Conservation (phyloP, 2,329 filamentous ascomycete genomes). For the Rutstroemia sp. region DNA sequence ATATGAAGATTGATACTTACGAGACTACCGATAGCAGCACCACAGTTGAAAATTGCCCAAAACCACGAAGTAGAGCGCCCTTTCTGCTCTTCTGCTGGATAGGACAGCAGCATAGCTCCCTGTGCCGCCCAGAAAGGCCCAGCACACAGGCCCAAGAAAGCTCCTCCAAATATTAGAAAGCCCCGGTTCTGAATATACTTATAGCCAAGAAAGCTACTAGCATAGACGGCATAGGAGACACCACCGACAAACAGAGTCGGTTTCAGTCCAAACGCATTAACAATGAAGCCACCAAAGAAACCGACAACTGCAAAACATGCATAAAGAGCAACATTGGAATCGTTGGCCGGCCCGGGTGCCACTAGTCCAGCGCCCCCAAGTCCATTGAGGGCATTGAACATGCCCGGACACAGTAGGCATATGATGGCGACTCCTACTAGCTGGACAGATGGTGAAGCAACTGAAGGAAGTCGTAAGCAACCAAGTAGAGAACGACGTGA, state of each 20-base stretch:
- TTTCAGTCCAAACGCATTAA: conserved; percentile 64
- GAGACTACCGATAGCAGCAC: conserved; percentile 12
- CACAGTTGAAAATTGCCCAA: conserved; percentile 12
- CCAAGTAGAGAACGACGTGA: neutral
- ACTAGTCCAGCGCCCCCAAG: conserved; percentile 56
- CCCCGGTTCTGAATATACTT: conserved; percentile 48
- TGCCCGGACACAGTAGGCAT: conserved; percentile 62
- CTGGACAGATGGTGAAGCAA: conserved; percentile 2
- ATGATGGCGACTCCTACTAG: conserved; percentile 51
- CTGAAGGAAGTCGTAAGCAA: neutral
- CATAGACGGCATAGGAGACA: conserved; percentile 67
- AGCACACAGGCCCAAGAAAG: conserved; percentile 66
- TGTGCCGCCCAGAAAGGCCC: conserved; percentile 76
- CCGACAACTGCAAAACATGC: conserved; percentile 46
- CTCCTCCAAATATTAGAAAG: conserved; percentile 67
- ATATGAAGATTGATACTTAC: neutral
- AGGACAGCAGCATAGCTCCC: conserved; percentile 79
- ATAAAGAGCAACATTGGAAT: conserved; percentile 35
- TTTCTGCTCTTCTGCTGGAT: conserved; percentile 71
- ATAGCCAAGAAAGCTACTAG: conserved; percentile 61
- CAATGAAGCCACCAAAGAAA: conserved; percentile 65
- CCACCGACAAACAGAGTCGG: conserved; percentile 61
- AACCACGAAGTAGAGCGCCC: conserved; percentile 61
- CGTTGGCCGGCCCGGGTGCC: conserved; percentile 43
- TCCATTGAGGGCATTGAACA: conserved; percentile 61